Evolutionary conservation across 2,329 filamentous ascomycete genomes (phyloP).

Genomic region (Exophiala sideris): DNA sequence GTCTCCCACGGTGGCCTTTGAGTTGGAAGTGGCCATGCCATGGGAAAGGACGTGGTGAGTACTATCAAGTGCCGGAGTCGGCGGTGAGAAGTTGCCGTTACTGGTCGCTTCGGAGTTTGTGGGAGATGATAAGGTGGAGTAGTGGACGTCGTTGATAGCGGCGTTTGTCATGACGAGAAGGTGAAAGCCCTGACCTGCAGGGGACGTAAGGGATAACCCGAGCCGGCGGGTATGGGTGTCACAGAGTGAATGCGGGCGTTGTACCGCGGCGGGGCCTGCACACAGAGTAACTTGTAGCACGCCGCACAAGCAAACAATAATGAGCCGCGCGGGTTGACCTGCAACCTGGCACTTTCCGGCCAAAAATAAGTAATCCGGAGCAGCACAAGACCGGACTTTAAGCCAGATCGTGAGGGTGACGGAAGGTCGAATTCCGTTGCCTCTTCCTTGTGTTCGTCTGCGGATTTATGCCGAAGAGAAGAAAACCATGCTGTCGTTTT

Average conservation of each 20-base stretch:
- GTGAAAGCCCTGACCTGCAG: conserved; percentile 1
- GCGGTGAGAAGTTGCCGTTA: conserved; percentile 23
- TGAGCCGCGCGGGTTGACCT: background rate
- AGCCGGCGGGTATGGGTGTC: conserved; percentile 4
- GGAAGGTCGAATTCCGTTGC: too few species aligned
- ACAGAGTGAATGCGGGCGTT: background rate
- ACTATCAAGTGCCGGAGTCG: conserved; percentile 28
- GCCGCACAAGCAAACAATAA: background rate
- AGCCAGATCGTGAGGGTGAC: background rate
- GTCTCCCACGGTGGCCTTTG: conserved; percentile 31
- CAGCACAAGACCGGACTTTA: background rate
- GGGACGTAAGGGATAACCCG: conserved; percentile 3
- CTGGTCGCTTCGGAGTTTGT: conserved; percentile 21
- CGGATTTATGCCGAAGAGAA: too few species aligned
- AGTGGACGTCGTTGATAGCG: conserved; percentile 1
- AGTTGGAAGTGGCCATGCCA: conserved; percentile 29
- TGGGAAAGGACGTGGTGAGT: conserved; percentile 25
- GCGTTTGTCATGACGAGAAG: conserved; percentile 8
- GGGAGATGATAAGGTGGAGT: conserved; percentile 28
- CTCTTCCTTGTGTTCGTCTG: too few species aligned
- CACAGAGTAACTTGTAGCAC: conserved; percentile 1
- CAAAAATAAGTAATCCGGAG: too few species aligned
- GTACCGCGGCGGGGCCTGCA: background rate
- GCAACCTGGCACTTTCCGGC: background rate
- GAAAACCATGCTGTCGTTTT: too few species aligned